A percentile compares a stretch with the other conserved stretches of the same genome.
These are phyloP conservation scores for Marasmius sp. DNA, from an alignment of 1,284 basidiomycete species.

Conservation along the genomic window DNA sequence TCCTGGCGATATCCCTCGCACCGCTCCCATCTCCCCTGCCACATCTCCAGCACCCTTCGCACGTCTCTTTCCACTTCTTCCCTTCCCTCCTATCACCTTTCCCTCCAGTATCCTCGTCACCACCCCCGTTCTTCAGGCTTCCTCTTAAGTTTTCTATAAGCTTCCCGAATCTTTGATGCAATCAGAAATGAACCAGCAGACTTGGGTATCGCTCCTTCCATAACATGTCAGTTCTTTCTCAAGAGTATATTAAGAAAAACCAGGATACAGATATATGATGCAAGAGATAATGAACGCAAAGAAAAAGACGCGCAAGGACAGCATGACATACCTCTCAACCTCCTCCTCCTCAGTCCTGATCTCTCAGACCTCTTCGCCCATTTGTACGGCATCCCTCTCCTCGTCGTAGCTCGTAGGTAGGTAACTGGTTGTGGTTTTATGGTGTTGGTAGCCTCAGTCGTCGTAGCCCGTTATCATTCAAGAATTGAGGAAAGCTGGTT, in stretches of 20 bases:
- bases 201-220: constrained; percentile 66
- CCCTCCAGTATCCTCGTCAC: constrained; percentile 25
- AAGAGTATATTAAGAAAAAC: too few relatives aligned
- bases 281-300: not conserved
- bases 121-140: constrained; percentile 34
- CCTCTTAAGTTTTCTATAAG: constrained; percentile 54
- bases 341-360: constrained; percentile 10
- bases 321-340: not conserved
- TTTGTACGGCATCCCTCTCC: constrained; percentile 11
- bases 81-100: constrained; percentile 20
- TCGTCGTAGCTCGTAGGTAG: too few relatives aligned
- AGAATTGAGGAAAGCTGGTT: too few relatives aligned
- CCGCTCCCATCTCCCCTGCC: constrained; percentile 23
- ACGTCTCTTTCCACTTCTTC: not conserved
- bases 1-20: constrained; percentile 51
- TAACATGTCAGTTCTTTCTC: constrained; percentile 1
- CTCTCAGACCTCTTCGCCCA: constrained; percentile 13
- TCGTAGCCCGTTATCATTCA: too few relatives aligned
- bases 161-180: constrained; percentile 54
- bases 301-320: too few relatives aligned
- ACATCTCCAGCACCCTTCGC: not conserved
- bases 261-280: not conserved
- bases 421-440: too few relatives aligned
- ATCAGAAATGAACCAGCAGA: constrained; percentile 62
- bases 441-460: too few relatives aligned